These are phyloP conservation scores for Filosporella fistucella DNA, from an alignment of 495 filamentous ascomycete genomes.

Conservation along the genomic window DNA sequence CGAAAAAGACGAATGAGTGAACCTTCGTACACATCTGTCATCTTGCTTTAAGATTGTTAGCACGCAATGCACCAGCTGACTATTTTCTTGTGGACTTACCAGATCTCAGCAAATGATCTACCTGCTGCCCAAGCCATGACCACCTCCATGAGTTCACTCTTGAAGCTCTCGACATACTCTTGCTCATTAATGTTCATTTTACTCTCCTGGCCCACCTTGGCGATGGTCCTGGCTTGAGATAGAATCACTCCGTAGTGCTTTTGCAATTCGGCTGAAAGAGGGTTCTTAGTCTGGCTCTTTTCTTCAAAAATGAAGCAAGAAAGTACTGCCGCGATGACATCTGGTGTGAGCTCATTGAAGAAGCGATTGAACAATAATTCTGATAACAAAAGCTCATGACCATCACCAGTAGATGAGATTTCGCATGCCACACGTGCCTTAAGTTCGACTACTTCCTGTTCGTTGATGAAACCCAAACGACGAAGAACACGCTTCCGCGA, in stretches of 20 bases:
- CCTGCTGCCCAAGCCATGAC: constrained; percentile 93
- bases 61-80: not conserved
- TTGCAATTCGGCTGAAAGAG: constrained; percentile 72
- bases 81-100: constrained; percentile 51
- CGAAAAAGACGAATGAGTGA: constrained; percentile 94
- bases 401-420: constrained; percentile 79
- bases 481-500: constrained; percentile 93
- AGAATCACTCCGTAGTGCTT: constrained; percentile 86
- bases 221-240: constrained; percentile 75
- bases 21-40: constrained; percentile 97
- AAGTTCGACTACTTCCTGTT: constrained; percentile 86
- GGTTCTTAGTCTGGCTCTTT: constrained; percentile 65
- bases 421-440: constrained; percentile 97
- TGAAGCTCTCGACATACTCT: constrained; percentile 83
- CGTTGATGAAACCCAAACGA: constrained; percentile 93
- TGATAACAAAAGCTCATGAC: constrained; percentile 78
- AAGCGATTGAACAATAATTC: constrained; percentile 95
- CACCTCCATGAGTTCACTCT: constrained; percentile 93
- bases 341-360: constrained; percentile 91
- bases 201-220: constrained; percentile 89
- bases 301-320: constrained; percentile 97
- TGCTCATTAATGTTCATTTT: constrained; percentile 89
- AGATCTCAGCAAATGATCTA: constrained; percentile 88
- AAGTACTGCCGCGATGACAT: constrained; percentile 77
- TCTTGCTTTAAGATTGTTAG: constrained; percentile 61